Conservation (phyloP, 352 stramenopile species). For the Phytophthora vignae region DNA sequence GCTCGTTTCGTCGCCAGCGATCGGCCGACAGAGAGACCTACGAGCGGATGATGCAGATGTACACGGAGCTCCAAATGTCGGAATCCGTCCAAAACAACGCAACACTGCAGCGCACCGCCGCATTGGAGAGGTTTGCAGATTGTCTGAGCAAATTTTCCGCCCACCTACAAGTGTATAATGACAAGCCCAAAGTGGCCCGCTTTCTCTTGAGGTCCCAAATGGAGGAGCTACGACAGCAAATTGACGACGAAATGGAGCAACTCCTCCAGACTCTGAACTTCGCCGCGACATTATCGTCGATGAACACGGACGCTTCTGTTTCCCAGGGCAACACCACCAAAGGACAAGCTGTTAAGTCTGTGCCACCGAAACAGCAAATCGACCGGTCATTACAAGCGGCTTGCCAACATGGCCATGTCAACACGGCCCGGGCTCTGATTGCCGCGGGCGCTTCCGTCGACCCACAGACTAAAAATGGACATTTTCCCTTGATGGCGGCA, state of each 20-base stretch:
- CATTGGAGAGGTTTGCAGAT: neutral
- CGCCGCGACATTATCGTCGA: neutral
- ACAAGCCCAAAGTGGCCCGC: neutral
- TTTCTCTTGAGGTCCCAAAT: no score
- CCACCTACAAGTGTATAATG: neutral
- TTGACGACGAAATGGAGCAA: neutral
- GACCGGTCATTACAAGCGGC: neutral
- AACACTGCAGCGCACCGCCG: neutral
- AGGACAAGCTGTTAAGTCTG: no score
- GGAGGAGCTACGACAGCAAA: neutral
- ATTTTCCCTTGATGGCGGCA: neutral
- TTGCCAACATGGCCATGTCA: neutral
- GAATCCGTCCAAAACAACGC: neutral
- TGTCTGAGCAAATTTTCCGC: fast-evolving
- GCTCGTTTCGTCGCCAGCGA: no score
- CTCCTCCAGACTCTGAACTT: neutral
- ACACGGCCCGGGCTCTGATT: neutral
- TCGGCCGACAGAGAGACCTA: neutral
- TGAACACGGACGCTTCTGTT: neutral
- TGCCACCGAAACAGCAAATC: neutral
- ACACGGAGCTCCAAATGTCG: neutral
- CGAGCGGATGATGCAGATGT: neutral
- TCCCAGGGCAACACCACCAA: no score
- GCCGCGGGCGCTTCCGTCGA: neutral
- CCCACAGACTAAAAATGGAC: neutral